Evolutionary conservation across 257 asterid genomes (phyloP).

Genomic region (Galeopsis tetrahit): DNA sequence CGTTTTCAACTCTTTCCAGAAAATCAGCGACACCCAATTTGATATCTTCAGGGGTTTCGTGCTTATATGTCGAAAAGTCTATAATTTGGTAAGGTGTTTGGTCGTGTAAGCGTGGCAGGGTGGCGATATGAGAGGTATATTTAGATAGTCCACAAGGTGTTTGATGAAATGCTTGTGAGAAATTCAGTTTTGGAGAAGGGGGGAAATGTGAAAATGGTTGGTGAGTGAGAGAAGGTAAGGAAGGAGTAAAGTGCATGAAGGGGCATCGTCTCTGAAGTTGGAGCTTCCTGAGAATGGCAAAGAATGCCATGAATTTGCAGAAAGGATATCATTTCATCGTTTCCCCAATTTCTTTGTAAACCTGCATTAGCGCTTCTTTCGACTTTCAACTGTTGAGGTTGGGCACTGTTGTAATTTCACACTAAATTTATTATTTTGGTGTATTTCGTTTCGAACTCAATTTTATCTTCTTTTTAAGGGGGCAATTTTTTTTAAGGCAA

Average conservation of each 20-base stretch:
- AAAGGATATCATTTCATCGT: slow-evolving; percentile 13
- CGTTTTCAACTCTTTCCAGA: slow-evolving; percentile 50
- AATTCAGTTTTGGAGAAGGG: neutral
- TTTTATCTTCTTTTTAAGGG: no score
- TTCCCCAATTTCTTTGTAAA: neutral
- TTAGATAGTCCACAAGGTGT: slow-evolving; percentile 37
- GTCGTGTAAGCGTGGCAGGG: slow-evolving; percentile 17
- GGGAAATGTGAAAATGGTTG: slow-evolving; percentile 9
- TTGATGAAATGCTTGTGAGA: slow-evolving; percentile 69
- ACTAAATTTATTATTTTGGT: no score
- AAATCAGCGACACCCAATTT: slow-evolving; percentile 43
- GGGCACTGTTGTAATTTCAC: no score
- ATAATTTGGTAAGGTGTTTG: slow-evolving; percentile 34
- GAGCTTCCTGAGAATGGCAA: slow-evolving; percentile 47
- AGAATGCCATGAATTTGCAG: slow-evolving; percentile 45
- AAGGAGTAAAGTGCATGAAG: slow-evolving; percentile 33
- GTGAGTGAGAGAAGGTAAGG: slow-evolving; percentile 29
- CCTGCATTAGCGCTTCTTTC: no score
- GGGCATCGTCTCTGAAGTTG: slow-evolving; percentile 37
- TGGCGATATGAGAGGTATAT: slow-evolving; percentile 30
- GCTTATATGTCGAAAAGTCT: slow-evolving; percentile 38
- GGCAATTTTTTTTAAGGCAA: no score
- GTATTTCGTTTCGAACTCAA: no score
- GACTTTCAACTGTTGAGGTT: no score
- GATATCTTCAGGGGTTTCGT: slow-evolving; percentile 30